A percentile compares a stretch with the other conserved stretches of the same genome.
Evolutionary conservation across 2,329 filamentous ascomycete species (phyloP).

Genomic region (Akanthomyces muscarius): DNA sequence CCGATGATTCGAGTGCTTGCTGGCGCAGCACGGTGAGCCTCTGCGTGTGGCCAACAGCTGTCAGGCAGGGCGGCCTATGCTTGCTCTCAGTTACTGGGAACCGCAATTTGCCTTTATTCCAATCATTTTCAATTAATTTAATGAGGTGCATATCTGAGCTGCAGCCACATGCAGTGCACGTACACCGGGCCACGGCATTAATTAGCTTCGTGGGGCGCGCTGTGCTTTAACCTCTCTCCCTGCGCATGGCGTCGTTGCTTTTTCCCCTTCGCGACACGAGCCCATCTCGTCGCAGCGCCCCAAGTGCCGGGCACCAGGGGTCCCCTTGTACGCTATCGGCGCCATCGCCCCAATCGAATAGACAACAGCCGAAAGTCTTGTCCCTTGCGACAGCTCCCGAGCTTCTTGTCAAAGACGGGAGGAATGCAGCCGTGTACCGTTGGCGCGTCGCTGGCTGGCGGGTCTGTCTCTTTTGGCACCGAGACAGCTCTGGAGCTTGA

Average conservation of each 20-base stretch:
- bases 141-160: neutral
- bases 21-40: neutral
- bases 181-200: neutral
- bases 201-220: neutral
- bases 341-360: neutral
- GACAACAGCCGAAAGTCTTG: neutral
- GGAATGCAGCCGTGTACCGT: neutral
- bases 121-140: neutral
- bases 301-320: neutral
- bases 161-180: neutral
- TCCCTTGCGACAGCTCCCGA: too few relatives aligned
- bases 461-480: neutral
- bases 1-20: neutral
- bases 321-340: neutral
- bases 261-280: neutral
- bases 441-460: neutral
- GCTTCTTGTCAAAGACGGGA: neutral
- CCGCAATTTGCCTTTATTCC: too few relatives aligned
- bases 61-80: neutral
- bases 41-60: neutral
- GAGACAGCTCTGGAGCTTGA: conserved; percentile 9
- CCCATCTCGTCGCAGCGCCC: neutral
- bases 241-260: conserved; percentile 3
- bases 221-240: conserved; percentile 1
- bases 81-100: neutral